These are phyloP conservation scores for Pleomassaria siparia DNA, from an alignment of 2,329 filamentous ascomycete species.

Conservation along the genomic window DNA sequence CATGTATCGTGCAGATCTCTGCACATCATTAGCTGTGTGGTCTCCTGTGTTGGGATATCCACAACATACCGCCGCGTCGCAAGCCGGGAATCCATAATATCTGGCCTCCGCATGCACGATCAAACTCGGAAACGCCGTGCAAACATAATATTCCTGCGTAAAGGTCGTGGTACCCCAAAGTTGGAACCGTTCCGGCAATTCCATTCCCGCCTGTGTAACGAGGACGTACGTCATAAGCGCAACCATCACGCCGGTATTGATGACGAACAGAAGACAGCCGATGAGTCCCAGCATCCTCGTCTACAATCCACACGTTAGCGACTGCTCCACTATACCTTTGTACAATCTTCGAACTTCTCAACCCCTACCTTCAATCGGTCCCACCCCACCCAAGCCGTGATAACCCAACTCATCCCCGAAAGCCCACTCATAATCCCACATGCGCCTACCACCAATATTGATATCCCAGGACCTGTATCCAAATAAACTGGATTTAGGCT, in stretches of 20 bases:
- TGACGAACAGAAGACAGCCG: constrained; percentile 4
- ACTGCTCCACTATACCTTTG: neutral
- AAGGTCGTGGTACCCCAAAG: constrained; percentile 7
- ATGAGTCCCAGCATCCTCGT: constrained; percentile 6
- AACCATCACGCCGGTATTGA: constrained; percentile 2
- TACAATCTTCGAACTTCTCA: neutral
- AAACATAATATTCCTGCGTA: constrained; percentile 16
- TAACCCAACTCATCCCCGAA: constrained; percentile 6
- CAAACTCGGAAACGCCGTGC: constrained; percentile 12
- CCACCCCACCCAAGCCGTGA: constrained; percentile 6
- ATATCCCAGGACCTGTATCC: constrained; percentile 8
- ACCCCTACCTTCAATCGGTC: constrained; percentile 2
- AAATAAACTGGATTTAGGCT: constrained; percentile 11
- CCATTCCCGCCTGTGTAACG: constrained; percentile 6
- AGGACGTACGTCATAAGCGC: constrained; percentile 11
- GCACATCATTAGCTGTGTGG: neutral
- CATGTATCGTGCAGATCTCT: constrained; percentile 2
- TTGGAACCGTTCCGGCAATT: constrained; percentile 4
- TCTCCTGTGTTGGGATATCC: too few species aligned
- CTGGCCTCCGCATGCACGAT: constrained; percentile 2
- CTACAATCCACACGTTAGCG: constrained; percentile 4
- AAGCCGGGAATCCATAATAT: constrained; percentile 14
- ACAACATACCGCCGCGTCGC: constrained; percentile 12
- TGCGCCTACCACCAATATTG: constrained; percentile 5
- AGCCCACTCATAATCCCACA: constrained; percentile 3